Evolutionary conservation across 1,284 basidiomycete species (phyloP).

Genomic region (Ceratobasidium sp.): DNA sequence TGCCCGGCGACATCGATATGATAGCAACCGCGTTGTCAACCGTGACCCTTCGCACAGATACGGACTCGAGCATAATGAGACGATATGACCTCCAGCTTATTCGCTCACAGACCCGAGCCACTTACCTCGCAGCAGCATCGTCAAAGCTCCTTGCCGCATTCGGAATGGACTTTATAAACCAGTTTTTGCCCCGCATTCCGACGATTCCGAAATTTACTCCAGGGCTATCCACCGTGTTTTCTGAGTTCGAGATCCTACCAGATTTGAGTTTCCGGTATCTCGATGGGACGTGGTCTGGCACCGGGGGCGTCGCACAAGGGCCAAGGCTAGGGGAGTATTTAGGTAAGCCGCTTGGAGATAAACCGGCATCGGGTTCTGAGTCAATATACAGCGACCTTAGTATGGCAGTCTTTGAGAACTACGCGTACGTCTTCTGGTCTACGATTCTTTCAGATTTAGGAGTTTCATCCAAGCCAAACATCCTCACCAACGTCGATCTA

Average conservation of each 20-base stretch:
- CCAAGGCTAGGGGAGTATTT: background rate
- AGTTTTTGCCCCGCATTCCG: background rate
- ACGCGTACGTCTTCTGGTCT: background rate
- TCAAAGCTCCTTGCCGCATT: background rate
- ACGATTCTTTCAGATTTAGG: background rate
- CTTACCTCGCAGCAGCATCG: background rate
- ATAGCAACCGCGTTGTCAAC: conserved; percentile 3
- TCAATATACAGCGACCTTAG: background rate
- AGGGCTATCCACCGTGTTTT: background rate
- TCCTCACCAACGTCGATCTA: background rate
- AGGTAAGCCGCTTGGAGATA: background rate
- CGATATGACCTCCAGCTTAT: background rate
- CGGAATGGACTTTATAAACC: conserved; percentile 3
- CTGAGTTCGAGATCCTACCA: background rate
- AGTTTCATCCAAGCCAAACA: background rate
- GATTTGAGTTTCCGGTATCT: background rate
- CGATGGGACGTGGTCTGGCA: background rate
- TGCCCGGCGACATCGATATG: background rate
- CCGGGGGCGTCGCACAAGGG: background rate
- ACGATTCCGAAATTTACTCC: too few relatives aligned
- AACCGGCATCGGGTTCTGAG: background rate
- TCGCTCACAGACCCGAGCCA: background rate
- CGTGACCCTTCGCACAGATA: background rate
- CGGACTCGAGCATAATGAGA: background rate
- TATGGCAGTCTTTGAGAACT: conserved; percentile 3